Base-by-base conservation (phyloP, 805 yeast genomes). In the Saccharomycopsis selenospora region DNA sequence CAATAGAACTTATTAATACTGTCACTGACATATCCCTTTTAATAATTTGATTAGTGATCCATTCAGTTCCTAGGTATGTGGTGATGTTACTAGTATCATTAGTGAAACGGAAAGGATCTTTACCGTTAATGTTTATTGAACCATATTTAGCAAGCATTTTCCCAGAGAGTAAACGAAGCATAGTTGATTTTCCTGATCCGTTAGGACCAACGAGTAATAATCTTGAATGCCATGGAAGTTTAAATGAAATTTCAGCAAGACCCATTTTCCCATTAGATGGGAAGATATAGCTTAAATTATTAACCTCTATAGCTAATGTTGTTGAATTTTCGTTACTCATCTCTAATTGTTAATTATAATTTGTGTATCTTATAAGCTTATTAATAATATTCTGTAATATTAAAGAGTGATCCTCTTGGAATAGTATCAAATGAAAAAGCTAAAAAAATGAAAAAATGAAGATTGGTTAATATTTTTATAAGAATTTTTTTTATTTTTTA, bases 141-240 rank as follows among this genome's bases (percentile, higher is more conserved):
- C 96, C 97, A 13, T 75, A 69, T 49, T 80, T 77, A 53, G 95
- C 82, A 51, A 93, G 72, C 5, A 93, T 88, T 59, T 91, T 91
- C 2, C 99, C 99, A 0, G 97, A 95, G 17, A 93, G 68, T 14
- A 93, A 75, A 61, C 80, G 79, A 54, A 93, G 70, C 40, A 93
- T 63, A 0, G 99, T 93, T 1, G 96, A 86, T 63, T 93, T 93
- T 3, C 99, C 98, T 1, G 99, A 98, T 17, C 99, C 99, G 58
- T 90, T 90, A 10, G 98, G 95, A 0, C 99, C 99, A 22, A 93
- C 73, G 5, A 93, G 64, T 29, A 93, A 68, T 8, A 90, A 79
- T 51, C 96, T 74, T 1, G 91, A 76, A 4, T 84, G 80, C 73
- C 84, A 77, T 1, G 82, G 79, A 18, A 93, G 72, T 10, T 68